Percentiles rank a stretch among this genome's conserved stretches.
Evolutionary conservation across 495 filamentous ascomycete genomes (phyloP).

Genomic region (Geoglossum glabrum): DNA sequence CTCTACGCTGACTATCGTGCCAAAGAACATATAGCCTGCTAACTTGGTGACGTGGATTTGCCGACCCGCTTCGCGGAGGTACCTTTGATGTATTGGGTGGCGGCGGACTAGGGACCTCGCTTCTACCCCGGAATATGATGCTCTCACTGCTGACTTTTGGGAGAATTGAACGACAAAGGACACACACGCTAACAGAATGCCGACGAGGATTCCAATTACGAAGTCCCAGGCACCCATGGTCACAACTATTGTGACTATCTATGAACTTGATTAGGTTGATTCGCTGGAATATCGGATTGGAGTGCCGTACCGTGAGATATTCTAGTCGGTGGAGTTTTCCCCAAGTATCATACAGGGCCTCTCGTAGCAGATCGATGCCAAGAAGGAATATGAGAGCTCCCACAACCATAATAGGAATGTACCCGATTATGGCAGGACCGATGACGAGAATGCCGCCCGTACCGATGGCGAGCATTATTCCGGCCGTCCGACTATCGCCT

Average conservation of each 20-base stretch:
- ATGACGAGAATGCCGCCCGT: conserved; percentile 66
- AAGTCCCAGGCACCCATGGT: conserved; percentile 96
- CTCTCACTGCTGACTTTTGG: conserved; percentile 65
- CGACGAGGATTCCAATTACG: conserved; percentile 77
- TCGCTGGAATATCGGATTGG: background rate
- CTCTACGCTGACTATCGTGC: conserved; percentile 87
- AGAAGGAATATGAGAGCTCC: conserved; percentile 85
- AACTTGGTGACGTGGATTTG: conserved; percentile 85
- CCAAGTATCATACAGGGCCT: conserved; percentile 74
- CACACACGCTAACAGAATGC: conserved; percentile 79
- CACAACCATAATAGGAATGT: conserved; percentile 90
- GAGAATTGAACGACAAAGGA: conserved; percentile 83
- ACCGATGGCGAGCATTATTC: conserved; percentile 61
- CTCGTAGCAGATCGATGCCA: conserved; percentile 71
- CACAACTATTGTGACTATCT: conserved; percentile 78
- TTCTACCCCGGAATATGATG: conserved; percentile 66
- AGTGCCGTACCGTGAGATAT: conserved; percentile 53
- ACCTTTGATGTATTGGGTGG: conserved; percentile 74
- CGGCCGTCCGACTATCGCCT: conserved; percentile 67
- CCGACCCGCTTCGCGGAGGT: conserved; percentile 59
- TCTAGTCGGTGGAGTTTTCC: conserved; percentile 69
- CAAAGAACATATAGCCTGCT: conserved; percentile 85
- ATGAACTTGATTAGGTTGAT: conserved; percentile 1
- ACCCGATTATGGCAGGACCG: conserved; percentile 75
- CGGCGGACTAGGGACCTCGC: conserved; percentile 81